These are phyloP conservation scores for Hypomontagnella submonticulosa DNA, from an alignment of 495 filamentous ascomycete species.

Conservation along the genomic window DNA sequence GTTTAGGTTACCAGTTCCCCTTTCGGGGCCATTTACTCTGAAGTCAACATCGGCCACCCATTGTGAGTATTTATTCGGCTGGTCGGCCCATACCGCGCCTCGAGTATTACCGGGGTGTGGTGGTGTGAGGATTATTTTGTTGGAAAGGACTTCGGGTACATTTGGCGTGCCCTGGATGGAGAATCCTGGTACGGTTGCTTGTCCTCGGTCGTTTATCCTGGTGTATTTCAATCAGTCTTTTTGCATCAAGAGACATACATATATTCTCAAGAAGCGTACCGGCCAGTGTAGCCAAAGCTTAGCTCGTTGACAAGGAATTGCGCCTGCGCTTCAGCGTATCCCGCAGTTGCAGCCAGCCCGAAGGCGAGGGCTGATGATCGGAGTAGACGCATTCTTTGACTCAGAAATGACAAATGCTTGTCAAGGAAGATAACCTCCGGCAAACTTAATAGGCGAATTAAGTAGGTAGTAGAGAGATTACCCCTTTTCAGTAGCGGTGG, in stretches of 20 bases:
- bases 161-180: conserved; percentile 75
- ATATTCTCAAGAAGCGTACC: conserved; percentile 56
- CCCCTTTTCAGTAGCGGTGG: conserved; percentile 17
- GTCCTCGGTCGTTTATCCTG: conserved; percentile 57
- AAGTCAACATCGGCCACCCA: conserved; percentile 90
- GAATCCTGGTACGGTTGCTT: conserved; percentile 62
- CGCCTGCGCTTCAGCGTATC: conserved; percentile 67
- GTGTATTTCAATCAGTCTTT: conserved; percentile 15
- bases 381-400: conserved; percentile 54
- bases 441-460: conserved; percentile 8
- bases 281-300: conserved; percentile 81
- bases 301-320: conserved; percentile 67
- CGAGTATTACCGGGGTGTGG: conserved; percentile 86
- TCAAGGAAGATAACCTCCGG: conserved; percentile 3
- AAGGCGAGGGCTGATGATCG: conserved; percentile 52
- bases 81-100: conserved; percentile 82
- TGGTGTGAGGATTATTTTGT: conserved; percentile 92
- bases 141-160: conserved; percentile 80
- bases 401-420: conserved; percentile 11
- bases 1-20: conserved; percentile 88
- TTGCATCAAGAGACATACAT: conserved; percentile 26
- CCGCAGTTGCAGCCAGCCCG: conserved; percentile 58
- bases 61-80: conserved; percentile 67
- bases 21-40: conserved; percentile 84
- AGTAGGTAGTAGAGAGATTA: conserved; percentile 17